Conservation (phyloP, 140 eudicot genomes). For the Eryngium alpinum region DNA sequence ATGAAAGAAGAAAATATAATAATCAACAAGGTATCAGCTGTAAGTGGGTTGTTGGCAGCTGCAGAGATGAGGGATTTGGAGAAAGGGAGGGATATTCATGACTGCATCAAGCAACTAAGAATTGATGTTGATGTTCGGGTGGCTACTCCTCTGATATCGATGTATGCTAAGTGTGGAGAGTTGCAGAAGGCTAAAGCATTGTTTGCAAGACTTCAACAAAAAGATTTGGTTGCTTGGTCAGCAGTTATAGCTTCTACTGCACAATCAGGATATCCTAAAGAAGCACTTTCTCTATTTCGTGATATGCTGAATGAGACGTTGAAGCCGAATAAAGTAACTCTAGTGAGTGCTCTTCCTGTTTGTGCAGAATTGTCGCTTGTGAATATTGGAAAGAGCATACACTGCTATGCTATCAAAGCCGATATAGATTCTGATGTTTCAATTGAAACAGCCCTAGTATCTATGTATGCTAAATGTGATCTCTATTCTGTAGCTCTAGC, state of each 20-base stretch:
- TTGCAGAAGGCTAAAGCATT: slow-evolving; percentile 38
- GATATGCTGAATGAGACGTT: slow-evolving; percentile 46
- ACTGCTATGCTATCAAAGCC: slow-evolving; percentile 50
- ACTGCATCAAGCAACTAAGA: slow-evolving; percentile 35
- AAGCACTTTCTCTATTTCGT: slow-evolving; percentile 48
- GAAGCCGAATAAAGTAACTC: slow-evolving; percentile 46
- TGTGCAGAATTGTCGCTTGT: slow-evolving; percentile 41
- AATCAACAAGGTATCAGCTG: slow-evolving; percentile 50
- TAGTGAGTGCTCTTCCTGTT: slow-evolving; percentile 56
- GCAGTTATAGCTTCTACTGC: slow-evolving; percentile 60
- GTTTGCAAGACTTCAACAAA: slow-evolving; percentile 38
- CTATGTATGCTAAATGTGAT: slow-evolving; percentile 65
- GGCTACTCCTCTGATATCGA: slow-evolving; percentile 61
- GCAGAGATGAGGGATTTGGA: slow-evolving; percentile 47
- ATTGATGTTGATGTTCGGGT: slow-evolving; percentile 48
- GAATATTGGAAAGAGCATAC: slow-evolving; percentile 55
- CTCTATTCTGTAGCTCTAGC: slow-evolving; percentile 32
- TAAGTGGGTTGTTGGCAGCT: slow-evolving; percentile 56
- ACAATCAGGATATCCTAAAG: slow-evolving; percentile 46
- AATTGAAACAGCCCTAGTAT: slow-evolving; percentile 44
- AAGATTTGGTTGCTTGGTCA: slow-evolving; percentile 73
- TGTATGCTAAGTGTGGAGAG: slow-evolving; percentile 67
- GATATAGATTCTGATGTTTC: slow-evolving; percentile 30
- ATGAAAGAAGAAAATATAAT: slow-evolving; percentile 31
- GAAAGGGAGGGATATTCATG: slow-evolving; percentile 50